Percentiles rank a stretch among this genome's conserved stretches.
These are phyloP conservation scores for Candida jianshihensis DNA, from an alignment of 805 yeast species.

Conservation along the genomic window DNA sequence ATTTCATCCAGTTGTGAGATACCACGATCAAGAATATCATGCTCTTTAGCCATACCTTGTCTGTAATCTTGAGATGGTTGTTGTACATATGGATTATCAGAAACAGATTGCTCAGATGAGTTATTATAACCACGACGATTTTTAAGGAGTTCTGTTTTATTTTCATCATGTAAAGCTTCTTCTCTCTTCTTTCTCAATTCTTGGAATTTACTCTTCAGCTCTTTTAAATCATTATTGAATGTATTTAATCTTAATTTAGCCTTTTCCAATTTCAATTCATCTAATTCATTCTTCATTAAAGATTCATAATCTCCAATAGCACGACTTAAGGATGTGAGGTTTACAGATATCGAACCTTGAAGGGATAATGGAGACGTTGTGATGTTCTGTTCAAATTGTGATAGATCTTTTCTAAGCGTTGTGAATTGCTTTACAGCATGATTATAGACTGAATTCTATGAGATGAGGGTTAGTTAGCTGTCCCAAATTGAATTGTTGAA, in stretches of 20 bases:
- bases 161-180: conserved; percentile 29
- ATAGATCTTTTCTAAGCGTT: conserved; percentile 61
- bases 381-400: conserved; percentile 56
- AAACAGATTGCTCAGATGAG: background rate
- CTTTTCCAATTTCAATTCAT: conserved; percentile 46
- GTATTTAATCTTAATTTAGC: conserved; percentile 54
- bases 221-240: conserved; percentile 37
- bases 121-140: conserved; percentile 24
- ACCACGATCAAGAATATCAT: conserved; percentile 55
- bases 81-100: conserved; percentile 16
- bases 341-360: conserved; percentile 73
- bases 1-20: conserved; percentile 83
- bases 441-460: conserved; percentile 76
- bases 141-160: conserved; percentile 39
- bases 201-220: conserved; percentile 26
- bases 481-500: background rate
- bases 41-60: conserved; percentile 68
- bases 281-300: conserved; percentile 51
- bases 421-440: conserved; percentile 85
- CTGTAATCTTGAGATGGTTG: conserved; percentile 22
- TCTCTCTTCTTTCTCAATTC: conserved; percentile 30
- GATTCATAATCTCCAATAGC: conserved; percentile 66
- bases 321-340: conserved; percentile 65
- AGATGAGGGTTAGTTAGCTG: no score
- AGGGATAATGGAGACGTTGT: conserved; percentile 67